phyloP scores from a whole-genome alignment of 106 monocot genomes.

The Posidonia australis region DNA sequence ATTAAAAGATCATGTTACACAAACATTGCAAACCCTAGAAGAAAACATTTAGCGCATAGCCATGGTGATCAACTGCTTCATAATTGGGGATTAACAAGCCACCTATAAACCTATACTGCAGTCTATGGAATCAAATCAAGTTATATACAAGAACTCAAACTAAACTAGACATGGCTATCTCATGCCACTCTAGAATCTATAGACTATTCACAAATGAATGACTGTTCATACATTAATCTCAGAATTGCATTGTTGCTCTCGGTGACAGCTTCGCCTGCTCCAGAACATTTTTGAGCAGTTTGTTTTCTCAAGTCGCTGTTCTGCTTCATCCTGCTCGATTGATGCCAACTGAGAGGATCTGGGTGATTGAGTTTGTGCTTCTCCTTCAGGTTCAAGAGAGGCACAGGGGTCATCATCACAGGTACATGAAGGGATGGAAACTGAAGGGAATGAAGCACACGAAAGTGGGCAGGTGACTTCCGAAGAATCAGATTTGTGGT shows the following conservation, averaged over 20 bases:
- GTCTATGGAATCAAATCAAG: not conserved
- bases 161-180: no score
- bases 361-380: conserved; percentile 31
- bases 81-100: not conserved
- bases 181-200: not conserved
- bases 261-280: conserved; percentile 74
- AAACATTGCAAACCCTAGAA: no score
- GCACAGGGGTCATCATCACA: conserved; percentile 38
- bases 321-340: conserved; percentile 31
- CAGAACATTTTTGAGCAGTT: conserved; percentile 76
- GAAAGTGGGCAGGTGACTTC: conserved; percentile 61
- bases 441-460: conserved; percentile 73
- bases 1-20: no score
- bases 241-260: conserved; percentile 85
- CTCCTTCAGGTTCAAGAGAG: conserved; percentile 23
- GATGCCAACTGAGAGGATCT: conserved; percentile 16
- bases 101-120: not conserved
- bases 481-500: conserved; percentile 29
- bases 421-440: conserved; percentile 27
- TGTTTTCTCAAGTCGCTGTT: conserved; percentile 39
- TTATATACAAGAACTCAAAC: not conserved
- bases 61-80: no score
- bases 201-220: not conserved
- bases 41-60: no score
- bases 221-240: conserved; percentile 62